Conservation (phyloP, 345 rosid species). For the Cochlearia excelsa region DNA sequence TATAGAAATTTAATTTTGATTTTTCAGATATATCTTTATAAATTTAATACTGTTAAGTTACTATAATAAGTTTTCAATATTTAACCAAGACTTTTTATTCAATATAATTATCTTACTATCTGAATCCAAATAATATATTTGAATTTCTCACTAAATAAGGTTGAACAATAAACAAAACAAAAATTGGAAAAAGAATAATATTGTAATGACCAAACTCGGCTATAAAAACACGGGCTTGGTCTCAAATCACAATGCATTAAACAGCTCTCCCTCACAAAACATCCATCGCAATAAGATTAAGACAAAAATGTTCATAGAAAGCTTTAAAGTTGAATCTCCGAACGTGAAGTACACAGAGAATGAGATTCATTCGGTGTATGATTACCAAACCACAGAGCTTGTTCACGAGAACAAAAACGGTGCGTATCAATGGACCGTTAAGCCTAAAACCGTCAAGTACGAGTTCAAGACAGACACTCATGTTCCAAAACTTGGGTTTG, state of each 20-base stretch:
- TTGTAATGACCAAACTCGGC: background rate
- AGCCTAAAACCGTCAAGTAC: slow-evolving; percentile 82
- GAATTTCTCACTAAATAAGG: too few relatives aligned
- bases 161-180: too few relatives aligned
- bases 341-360: slow-evolving; percentile 78
- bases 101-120: too few relatives aligned
- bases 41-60: too few relatives aligned
- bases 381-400: slow-evolving; percentile 91
- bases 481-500: slow-evolving; percentile 90
- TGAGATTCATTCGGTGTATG: slow-evolving; percentile 83
- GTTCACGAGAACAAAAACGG: slow-evolving; percentile 84
- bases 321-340: slow-evolving; percentile 83
- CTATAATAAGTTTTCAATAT: too few relatives aligned
- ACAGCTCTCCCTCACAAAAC: slow-evolving; percentile 2
- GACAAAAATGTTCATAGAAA: slow-evolving; percentile 80
- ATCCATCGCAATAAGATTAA: slow-evolving; percentile 9
- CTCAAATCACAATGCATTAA: slow-evolving; percentile 22
- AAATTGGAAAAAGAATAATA: slow-evolving; percentile 5
- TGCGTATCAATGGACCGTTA: slow-evolving; percentile 77
- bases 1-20: too few relatives aligned
- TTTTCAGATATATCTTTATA: too few relatives aligned
- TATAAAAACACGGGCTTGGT: slow-evolving; percentile 24
- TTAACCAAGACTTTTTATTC: too few relatives aligned
- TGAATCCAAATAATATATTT: too few relatives aligned
- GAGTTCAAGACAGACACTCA: slow-evolving; percentile 75